phyloP scores from a whole-genome alignment of 2,329 filamentous ascomycete species.

The Penicillium frequentans region DNA sequence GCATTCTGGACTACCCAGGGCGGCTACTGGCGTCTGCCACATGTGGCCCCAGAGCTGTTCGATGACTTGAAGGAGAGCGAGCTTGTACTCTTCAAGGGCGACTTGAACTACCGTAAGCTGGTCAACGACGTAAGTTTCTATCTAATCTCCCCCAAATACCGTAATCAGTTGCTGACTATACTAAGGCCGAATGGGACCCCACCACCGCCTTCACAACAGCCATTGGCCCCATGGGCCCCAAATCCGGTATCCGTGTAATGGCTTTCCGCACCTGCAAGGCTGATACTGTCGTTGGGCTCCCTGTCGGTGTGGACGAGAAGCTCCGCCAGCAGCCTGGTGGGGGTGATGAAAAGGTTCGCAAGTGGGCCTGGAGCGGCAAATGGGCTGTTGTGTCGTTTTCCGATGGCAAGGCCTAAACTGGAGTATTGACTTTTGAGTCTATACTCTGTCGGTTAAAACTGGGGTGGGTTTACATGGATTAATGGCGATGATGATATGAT shows the following conservation, averaged over 20 bases:
- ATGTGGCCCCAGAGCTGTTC: conserved; percentile 64
- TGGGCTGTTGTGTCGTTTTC: conserved; percentile 93
- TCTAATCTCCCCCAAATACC: neutral
- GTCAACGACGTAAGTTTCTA: conserved; percentile 71
- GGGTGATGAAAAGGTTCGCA: conserved; percentile 67
- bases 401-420: conserved; percentile 59
- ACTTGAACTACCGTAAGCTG: conserved; percentile 93
- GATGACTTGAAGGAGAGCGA: conserved; percentile 80
- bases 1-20: conserved; percentile 87
- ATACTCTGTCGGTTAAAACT: neutral
- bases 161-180: conserved; percentile 1
- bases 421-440: neutral
- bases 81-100: conserved; percentile 94
- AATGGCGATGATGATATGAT: neutral
- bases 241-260: conserved; percentile 79
- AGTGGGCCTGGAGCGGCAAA: conserved; percentile 95
- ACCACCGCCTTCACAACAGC: conserved; percentile 83
- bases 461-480: neutral
- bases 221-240: conserved; percentile 79
- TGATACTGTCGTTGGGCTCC: conserved; percentile 89
- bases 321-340: conserved; percentile 68
- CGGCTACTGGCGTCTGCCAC: conserved; percentile 84
- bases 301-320: conserved; percentile 77
- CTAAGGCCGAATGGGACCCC: conserved; percentile 74
- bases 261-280: conserved; percentile 94